phyloP scores from a whole-genome alignment of 768 basidiomycete genomes.

The Lactarius tabidus region DNA sequence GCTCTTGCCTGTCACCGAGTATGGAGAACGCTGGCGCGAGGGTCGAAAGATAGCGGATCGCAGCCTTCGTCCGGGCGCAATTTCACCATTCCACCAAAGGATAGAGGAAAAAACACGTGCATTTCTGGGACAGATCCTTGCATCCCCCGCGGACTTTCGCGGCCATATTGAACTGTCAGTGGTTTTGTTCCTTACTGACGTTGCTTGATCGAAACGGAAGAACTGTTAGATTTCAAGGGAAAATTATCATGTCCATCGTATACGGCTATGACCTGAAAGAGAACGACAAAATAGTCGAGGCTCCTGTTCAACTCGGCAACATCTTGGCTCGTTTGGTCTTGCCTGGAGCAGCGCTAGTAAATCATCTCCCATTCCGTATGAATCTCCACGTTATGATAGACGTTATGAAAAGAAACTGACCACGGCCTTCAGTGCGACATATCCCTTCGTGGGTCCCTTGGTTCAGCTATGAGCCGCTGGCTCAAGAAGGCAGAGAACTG shows the following conservation, averaged over 20 bases:
- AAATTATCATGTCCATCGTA: neutral
- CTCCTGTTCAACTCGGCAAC: neutral
- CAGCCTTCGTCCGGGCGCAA: constrained; percentile 4
- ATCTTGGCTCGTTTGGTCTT: neutral
- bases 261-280: constrained; percentile 17
- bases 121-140: neutral
- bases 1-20: too few species aligned
- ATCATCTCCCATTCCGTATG: constrained; percentile 21
- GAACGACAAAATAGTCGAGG: neutral
- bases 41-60: constrained; percentile 5
- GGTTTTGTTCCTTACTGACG: neutral
- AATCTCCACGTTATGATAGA: too few species aligned
- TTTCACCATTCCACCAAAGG: neutral
- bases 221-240: neutral
- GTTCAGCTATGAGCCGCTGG: too few species aligned
- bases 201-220: neutral
- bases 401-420: too few species aligned
- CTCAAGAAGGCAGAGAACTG: too few species aligned
- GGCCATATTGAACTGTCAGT: constrained; percentile 5
- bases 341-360: too few species aligned
- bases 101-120: too few species aligned
- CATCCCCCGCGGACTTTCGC: neutral
- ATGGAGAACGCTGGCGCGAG: too few species aligned
- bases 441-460: too few species aligned
- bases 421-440: too few species aligned